phyloP scores from a whole-genome alignment of 176 grass and related monocot genomes.

The Lolium multiflorum region DNA sequence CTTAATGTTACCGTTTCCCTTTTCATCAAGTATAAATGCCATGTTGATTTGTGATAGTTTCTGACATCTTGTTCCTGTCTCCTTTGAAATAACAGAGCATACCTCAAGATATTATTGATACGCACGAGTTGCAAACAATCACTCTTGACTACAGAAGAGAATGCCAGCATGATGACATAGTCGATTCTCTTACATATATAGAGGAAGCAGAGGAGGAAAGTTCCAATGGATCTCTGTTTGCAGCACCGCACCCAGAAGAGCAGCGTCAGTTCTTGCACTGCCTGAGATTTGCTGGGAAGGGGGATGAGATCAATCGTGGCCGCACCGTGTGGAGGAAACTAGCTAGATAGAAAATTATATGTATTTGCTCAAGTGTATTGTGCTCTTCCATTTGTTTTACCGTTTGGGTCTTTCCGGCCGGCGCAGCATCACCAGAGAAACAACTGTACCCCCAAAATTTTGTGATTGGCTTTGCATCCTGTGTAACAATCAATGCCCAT shows the following conservation, averaged over 20 bases:
- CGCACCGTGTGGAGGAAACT: slow-evolving; percentile 93
- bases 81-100: slow-evolving; percentile 72
- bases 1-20: background rate
- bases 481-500: slow-evolving; percentile 28
- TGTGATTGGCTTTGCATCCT: slow-evolving; percentile 40
- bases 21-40: background rate
- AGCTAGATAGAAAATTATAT: slow-evolving; percentile 49
- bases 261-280: slow-evolving; percentile 76
- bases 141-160: slow-evolving; percentile 97
- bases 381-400: slow-evolving; percentile 15
- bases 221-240: slow-evolving; percentile 59
- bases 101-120: slow-evolving; percentile 97
- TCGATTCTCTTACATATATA: slow-evolving; percentile 83
- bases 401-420: slow-evolving; percentile 17
- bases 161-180: slow-evolving; percentile 90
- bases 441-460: slow-evolving; percentile 48
- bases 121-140: slow-evolving; percentile 94
- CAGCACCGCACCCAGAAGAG: slow-evolving; percentile 47
- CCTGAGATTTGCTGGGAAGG: slow-evolving; percentile 67
- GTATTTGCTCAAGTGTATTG: slow-evolving; percentile 26
- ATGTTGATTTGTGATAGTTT: slow-evolving; percentile 26
- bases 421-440: slow-evolving; percentile 12
- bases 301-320: slow-evolving; percentile 89
- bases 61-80: slow-evolving; percentile 5
- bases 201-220: slow-evolving; percentile 58